A percentile compares a stretch with the other conserved stretches of the same genome.
phyloP scores from a whole-genome alignment of 179 eudicot genomes.

The Monotropa hypopitys region DNA sequence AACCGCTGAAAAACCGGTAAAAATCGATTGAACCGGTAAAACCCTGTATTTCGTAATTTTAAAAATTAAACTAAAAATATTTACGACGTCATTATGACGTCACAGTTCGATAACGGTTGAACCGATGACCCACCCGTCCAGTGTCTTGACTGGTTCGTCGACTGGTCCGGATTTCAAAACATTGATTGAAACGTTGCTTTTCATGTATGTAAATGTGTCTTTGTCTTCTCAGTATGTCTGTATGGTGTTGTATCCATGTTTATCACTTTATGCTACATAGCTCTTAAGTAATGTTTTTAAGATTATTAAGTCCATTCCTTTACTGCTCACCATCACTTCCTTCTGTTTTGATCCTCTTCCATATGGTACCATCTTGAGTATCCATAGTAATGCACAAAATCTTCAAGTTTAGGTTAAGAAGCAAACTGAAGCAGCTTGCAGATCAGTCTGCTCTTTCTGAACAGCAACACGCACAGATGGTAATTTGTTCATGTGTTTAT shows the following conservation, averaged over 20 bases:
- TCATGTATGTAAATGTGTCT: not conserved
- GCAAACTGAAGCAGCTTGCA: constrained; percentile 76
- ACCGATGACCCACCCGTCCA: no score
- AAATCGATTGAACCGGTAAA: no score
- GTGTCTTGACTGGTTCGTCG: no score
- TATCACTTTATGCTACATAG: not conserved
- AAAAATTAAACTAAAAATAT: no score
- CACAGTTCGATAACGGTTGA: no score
- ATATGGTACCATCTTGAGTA: constrained; percentile 2
- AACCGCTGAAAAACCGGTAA: no score
- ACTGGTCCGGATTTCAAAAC: no score
- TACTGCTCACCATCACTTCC: not conserved
- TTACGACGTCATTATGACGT: no score
- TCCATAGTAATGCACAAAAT: not conserved
- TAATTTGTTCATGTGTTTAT: constrained; percentile 11
- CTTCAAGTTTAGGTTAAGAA: constrained; percentile 52
- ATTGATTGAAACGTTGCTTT: not conserved
- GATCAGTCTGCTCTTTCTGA: constrained; percentile 78
- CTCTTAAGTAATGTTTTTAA: not conserved
- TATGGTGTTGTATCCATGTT: not conserved
- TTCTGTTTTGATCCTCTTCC: not conserved
- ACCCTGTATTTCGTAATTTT: no score
- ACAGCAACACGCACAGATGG: constrained; percentile 74
- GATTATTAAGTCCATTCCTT: not conserved
- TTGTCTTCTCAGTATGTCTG: not conserved